A percentile compares a stretch with the other conserved stretches of the same genome.
Conservation (phyloP, 257 asterid genomes). For the Solanum dulcamara region DNA sequence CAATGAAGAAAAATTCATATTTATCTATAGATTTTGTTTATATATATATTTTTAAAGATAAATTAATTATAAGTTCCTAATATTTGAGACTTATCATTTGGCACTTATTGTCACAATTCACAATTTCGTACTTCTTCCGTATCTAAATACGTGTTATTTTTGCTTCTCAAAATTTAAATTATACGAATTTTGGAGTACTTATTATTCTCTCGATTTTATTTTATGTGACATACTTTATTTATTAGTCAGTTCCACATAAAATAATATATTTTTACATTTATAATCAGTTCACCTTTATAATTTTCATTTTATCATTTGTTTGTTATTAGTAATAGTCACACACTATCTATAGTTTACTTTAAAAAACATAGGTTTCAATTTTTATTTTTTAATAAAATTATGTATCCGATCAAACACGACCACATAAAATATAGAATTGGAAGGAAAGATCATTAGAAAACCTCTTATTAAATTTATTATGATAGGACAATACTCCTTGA, state of each 20-base stretch:
- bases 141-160: neutral
- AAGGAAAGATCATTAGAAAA: neutral
- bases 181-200: neutral
- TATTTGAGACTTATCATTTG: neutral
- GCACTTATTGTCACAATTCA: neutral
- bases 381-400: neutral
- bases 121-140: too few relatives aligned
- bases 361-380: neutral
- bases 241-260: neutral
- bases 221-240: neutral
- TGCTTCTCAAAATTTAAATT: neutral
- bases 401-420: accelerated
- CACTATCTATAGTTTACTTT: neutral
- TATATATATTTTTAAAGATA: neutral
- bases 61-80: too few relatives aligned
- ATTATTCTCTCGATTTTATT: neutral
- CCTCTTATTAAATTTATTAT: neutral
- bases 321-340: neutral
- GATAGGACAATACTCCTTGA: neutral
- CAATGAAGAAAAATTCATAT: neutral
- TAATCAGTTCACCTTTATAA: accelerated
- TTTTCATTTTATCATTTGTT: neutral
- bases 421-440: neutral
- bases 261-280: neutral
- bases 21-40: neutral